Conservation (phyloP, 2,329 filamentous ascomycete genomes). For the Pyricularia grisea region DNA sequence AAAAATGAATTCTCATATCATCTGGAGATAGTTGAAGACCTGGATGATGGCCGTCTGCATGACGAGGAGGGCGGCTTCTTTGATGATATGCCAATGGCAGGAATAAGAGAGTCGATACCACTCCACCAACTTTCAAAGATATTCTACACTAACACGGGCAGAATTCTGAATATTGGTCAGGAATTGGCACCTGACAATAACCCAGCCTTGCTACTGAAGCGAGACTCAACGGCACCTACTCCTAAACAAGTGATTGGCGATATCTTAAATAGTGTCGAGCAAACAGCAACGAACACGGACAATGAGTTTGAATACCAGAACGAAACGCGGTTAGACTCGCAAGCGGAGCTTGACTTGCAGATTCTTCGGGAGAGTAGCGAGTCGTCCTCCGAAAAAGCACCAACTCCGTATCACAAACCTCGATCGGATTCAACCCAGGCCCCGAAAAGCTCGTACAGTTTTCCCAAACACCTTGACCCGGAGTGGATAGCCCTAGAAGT, state of each 20-base stretch:
- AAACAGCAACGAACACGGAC: conserved; percentile 5
- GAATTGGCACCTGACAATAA: conserved; percentile 56
- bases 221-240: conserved; percentile 55
- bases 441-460: conserved; percentile 31
- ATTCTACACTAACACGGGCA: conserved; percentile 86
- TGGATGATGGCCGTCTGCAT: conserved; percentile 49
- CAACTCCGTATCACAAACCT: not conserved
- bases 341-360: conserved; percentile 37
- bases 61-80: conserved; percentile 30
- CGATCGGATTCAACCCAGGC: not conserved
- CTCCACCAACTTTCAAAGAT: conserved; percentile 67
- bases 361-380: conserved; percentile 26
- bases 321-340: conserved; percentile 18
- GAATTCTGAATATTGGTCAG: conserved; percentile 69
- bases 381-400: not conserved
- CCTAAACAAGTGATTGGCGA: conserved; percentile 33
- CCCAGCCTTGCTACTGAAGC: conserved; percentile 64
- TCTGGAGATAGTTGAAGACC: conserved; percentile 72
- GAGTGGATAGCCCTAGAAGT: conserved; percentile 93
- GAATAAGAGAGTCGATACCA: conserved; percentile 44
- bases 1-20: conserved; percentile 61
- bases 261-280: conserved; percentile 10
- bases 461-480: conserved; percentile 69
- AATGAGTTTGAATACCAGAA: conserved; percentile 10
- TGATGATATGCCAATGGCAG: conserved; percentile 31